Base-by-base conservation (phyloP, 2,329 filamentous ascomycete species). In the Pezicula neosporulosa region DNA sequence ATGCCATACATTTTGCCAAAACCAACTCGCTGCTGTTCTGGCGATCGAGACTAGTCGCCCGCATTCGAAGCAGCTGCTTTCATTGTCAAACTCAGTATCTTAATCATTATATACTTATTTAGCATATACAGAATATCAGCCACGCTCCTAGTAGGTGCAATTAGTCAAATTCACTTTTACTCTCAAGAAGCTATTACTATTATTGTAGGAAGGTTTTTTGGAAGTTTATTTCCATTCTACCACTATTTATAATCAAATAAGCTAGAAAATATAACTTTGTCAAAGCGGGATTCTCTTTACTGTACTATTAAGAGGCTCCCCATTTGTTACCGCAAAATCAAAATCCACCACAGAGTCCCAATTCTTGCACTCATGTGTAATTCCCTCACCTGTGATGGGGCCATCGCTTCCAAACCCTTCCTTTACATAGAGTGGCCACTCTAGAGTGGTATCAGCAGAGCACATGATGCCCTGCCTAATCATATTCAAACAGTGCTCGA, bases 381-480 rank as follows among this genome's bases (percentile, higher is more conserved):
- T 41, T 3, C 38, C 38, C n/a, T 41, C 38, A 18, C 38, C 38
- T 18, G 38, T 41, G 38, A 41, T 41, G 5, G 38, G 38, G 38
- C 38, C 38, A 18, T 41, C 38, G 9, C 38, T 41, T 18, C 38
- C 38, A 41, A 41, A 41, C 5, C n/a, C 38, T 5, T 41, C 38
- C 38, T 41, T n/a, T 41, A 41, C 38, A 41, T n/a, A n/a, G 12
- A 41, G 38, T 68, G 67, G 2, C 57, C 82, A 3, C 72, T 49
- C 48, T 21, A 49, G n/a, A 41, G 48, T 49, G 19, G 48, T 49
- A 37, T 49, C 48, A 16, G 39, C 48, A 12, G 48, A 15, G 18
- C 48, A 49, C 48, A 49, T 49, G 35, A 49, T 19, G n/a, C 39
- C 48, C 38, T 49, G 48, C n/a, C 48, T 41, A 41, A 49, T 21